Percentiles rank a stretch among this genome's conserved stretches.
These are phyloP conservation scores for Pseudocercospora macadamiae DNA, from an alignment of 2,329 filamentous ascomycete genomes.

Conservation along the genomic window DNA sequence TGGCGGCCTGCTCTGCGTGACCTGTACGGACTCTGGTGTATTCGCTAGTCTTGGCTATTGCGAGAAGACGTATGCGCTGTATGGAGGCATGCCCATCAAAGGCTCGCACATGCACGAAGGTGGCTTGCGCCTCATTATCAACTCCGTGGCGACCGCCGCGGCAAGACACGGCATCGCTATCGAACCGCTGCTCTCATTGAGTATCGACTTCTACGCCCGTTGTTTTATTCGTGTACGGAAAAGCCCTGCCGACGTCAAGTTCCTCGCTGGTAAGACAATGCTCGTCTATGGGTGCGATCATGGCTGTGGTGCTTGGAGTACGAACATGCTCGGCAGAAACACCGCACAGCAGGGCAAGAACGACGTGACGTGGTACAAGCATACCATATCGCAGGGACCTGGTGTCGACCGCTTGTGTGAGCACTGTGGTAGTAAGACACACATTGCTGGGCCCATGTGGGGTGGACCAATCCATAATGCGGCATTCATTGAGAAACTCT, in stretches of 20 bases:
- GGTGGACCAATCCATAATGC: constrained; percentile 84
- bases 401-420: constrained; percentile 68
- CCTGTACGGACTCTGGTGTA: constrained; percentile 93
- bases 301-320: constrained; percentile 90
- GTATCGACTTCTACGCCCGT: constrained; percentile 92
- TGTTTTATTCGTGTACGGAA: constrained; percentile 82
- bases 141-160: constrained; percentile 78
- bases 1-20: constrained; percentile 89
- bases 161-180: constrained; percentile 85
- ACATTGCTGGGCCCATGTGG: constrained; percentile 93
- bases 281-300: constrained; percentile 85
- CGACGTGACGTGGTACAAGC: constrained; percentile 71
- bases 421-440: constrained; percentile 85
- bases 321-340: constrained; percentile 75
- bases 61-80: constrained; percentile 92
- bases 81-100: constrained; percentile 86
- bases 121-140: constrained; percentile 81
- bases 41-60: constrained; percentile 93
- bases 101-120: constrained; percentile 85
- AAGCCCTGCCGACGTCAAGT: constrained; percentile 85
- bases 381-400: constrained; percentile 73
- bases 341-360: constrained; percentile 70
- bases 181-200: constrained; percentile 87
- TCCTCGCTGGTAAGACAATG: constrained; percentile 89
- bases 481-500: constrained; percentile 77